Evolutionary conservation across 495 filamentous ascomycete genomes (phyloP), one percentile per base, ranked within the genome.

Genomic region (Bryoglossum gracile): DNA sequence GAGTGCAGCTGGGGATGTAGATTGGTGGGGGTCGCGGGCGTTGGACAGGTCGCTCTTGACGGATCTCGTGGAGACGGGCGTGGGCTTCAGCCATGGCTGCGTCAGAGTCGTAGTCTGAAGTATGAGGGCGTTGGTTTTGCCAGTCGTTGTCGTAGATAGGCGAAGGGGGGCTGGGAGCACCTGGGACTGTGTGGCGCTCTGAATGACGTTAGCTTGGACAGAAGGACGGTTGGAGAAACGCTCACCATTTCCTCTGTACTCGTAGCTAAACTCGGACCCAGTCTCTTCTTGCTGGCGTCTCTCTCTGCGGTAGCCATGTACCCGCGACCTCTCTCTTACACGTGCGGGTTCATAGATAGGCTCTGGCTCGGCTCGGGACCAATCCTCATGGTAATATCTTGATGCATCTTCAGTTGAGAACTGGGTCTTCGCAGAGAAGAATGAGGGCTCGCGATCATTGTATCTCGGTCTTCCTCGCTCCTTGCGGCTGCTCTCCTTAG

Each of bases 371-470:
- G 10, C 30, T 37, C 26, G 23, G 1, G 52, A 42, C 52, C 52
- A 54, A 39, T 54, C 52, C 8, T 54, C 46, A 23, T 41, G 52
- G 22, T 54, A 54, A 41, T 54, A 54, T 46, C 33, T 37, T 18
- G 38, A 28, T 28, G 52, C 45, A 9, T 54, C 46, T 22, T 53
- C 43, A 1, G 5, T 16, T 11, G 16, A 38, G 35, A 46, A 34
- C 8, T 39, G 10, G 2, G 49, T 26, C 32, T 19, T 13, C 11
- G 17, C 6, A 10, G 10, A 34, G 5, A 6, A 18, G 19, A 36
- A 6, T 1, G 43, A 10, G 0, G 33, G 42, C 8, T 13, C 37
- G n/a, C 43, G 19, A 36, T 53, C 36, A 25, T 43, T 13, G 30
- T 38, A 36, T 43, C 51, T 42, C 37, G 50, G 41, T 17, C 33